A percentile compares a stretch with the other conserved stretches of the same genome.
These are phyloP conservation scores for Phytophthora nicotianae DNA, from an alignment of 352 stramenopile species.

Conservation along the genomic window DNA sequence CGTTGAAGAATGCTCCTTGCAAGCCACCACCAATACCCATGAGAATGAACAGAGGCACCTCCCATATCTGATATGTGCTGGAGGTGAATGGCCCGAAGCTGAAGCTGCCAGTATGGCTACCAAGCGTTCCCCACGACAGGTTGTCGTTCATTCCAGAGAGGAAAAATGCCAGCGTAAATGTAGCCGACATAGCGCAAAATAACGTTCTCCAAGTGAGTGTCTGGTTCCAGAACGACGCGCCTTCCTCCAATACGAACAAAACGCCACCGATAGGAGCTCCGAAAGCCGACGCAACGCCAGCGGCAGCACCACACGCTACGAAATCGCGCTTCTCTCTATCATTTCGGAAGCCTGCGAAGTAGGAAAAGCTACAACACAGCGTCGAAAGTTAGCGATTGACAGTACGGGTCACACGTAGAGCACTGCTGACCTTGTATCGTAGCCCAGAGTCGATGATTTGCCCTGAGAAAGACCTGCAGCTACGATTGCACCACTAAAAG, in stretches of 20 bases:
- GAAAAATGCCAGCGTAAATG: constrained; percentile 86
- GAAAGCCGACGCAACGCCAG: constrained; percentile 90
- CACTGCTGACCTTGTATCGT: constrained; percentile 62
- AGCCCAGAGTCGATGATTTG: constrained; percentile 74
- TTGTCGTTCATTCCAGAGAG: constrained; percentile 80
- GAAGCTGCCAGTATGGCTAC: constrained; percentile 73
- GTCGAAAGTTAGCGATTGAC: neutral
- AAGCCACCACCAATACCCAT: constrained; percentile 86
- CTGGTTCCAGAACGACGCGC: constrained; percentile 87
- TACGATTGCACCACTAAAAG: constrained; percentile 71
- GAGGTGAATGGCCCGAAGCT: constrained; percentile 74
- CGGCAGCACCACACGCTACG: constrained; percentile 85
- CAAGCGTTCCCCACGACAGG: constrained; percentile 74
- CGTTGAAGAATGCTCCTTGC: constrained; percentile 86
- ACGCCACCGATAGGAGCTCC: constrained; percentile 90
- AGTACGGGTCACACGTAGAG: neutral
- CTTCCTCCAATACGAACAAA: constrained; percentile 85
- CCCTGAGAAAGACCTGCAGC: constrained; percentile 78
- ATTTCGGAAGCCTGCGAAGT: constrained; percentile 89
- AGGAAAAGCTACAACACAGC: constrained; percentile 61
- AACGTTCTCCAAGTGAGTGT: constrained; percentile 86
- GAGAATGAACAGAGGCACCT: constrained; percentile 88
- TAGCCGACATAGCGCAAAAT: constrained; percentile 88
- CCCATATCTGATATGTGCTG: constrained; percentile 83
- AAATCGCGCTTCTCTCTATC: constrained; percentile 91